phyloP scores from a whole-genome alignment of 73 alveolate genomes.

The Paramecium bursaria region DNA sequence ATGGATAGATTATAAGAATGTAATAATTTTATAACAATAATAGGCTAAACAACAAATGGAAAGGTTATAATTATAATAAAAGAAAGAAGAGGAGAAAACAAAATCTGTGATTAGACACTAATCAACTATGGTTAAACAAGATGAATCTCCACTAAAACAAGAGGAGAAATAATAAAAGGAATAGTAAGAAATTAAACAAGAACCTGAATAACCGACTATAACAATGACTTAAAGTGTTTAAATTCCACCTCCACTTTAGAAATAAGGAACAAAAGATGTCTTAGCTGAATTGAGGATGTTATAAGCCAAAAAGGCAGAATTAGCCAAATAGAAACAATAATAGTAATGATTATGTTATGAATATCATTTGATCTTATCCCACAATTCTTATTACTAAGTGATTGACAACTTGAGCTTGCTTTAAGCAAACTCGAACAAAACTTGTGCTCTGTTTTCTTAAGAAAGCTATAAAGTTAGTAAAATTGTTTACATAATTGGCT shows the following conservation, averaged over 20 bases:
- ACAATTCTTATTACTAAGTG: too few species aligned
- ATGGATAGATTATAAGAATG: conserved; percentile 58
- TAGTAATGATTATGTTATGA: neutral
- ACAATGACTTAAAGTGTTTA: neutral
- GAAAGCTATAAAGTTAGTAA: too few species aligned
- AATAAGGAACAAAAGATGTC: conserved; percentile 42
- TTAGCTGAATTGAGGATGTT: conserved; percentile 43
- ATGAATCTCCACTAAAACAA: too few species aligned
- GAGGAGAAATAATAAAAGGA: neutral
- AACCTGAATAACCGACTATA: neutral
- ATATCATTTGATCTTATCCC: too few species aligned
- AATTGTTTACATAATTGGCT: too few species aligned
- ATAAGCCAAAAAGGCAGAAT: conserved; percentile 43
- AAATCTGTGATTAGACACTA: too few species aligned
- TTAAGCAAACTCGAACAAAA: too few species aligned
- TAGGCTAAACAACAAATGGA: conserved; percentile 51
- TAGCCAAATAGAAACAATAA: conserved; percentile 30
- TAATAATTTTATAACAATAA: neutral
- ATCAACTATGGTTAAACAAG: too few species aligned
- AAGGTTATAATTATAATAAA: neutral
- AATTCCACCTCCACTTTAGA: neutral
- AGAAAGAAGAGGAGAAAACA: conserved; percentile 20
- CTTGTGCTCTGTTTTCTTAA: too few species aligned
- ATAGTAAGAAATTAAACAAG: neutral
- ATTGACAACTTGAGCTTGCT: too few species aligned